Base-by-base conservation (phyloP, 2,329 filamentous ascomycete species). In the Graphilbum fragrans region DNA sequence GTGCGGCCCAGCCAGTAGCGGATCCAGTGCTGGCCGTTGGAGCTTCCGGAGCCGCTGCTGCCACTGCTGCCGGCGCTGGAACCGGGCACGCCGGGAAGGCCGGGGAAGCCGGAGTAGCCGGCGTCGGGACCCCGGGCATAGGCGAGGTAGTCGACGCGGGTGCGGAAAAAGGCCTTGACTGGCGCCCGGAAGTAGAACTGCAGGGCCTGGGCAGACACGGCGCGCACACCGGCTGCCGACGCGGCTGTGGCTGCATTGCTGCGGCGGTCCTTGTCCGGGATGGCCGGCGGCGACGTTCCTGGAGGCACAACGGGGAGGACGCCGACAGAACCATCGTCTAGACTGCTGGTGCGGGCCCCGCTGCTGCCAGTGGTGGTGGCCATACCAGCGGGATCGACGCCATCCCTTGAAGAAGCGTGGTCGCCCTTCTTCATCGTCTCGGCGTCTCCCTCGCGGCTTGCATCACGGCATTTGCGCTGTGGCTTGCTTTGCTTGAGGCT, bases 101-200 rank as follows among this genome's bases (percentile, higher is more conserved):
- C 38, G n/a, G 32, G 33, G 11, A 8, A 37, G 25, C 14, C 32
- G 38, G 35, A 37, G 18, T 18, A 50, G 44, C 68, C 65, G 19
- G 19, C 27, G 34, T 45, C 29, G 3, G 76, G 55, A 16, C 58
- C 66, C 22, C 74, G 65, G 3, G 72, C 74, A 46, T 75, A 77
- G 2, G 72, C 72, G 17, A 77, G 67, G 50, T 87, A 94, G 65
- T 95, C 88, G 48, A 95, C 86, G 44, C 88, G 70, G 1, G 85
- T 88, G 46, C 86, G 77, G 62, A 95, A 94, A 58, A 95, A 95
- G 16, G 87, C 84, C 62, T 94, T 94, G 41, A 87, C 83, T 1
- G 88, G 88, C 0, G 86, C 86, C 43, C 87, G 73, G 57, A 94
- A 95, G 63, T 94, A 95, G 53, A 94, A 94, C 20, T 86, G 81